Base-by-base conservation (phyloP, 345 rosid genomes). In the Populus simonii region DNA sequence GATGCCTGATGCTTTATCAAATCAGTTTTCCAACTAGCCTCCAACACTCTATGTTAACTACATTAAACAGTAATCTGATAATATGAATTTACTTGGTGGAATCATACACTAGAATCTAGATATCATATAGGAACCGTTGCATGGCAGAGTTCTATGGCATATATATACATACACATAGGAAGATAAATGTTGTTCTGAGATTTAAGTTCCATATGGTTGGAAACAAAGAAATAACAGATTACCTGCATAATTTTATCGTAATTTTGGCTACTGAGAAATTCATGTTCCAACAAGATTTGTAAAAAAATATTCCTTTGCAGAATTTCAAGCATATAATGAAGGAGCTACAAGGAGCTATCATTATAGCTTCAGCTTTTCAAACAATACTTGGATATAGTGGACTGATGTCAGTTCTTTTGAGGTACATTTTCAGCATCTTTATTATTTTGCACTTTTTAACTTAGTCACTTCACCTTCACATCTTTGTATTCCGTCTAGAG, bases 321-420 rank as follows among this genome's bases (percentile, higher is more conserved):
- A 91, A 85, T 80, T 95, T 95, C 87, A 95, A 91, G 90, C 99
- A 93, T 84, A 88, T 92, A 62, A 95, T 95, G 99, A 95, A 90
- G 85, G 91, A 89, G 86, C 88, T 95, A 67, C 99, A 93, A 74
- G 99, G 99, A 74, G 94, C 99, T 70, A 78, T 93, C 55, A 92
- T 95, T 73, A 84, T 93, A 69, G 94, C 90, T 86, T 95, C 99
- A 61, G 90, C 93, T 78, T 95, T 95, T 84, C 99, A 95, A 82
- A 82, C 86, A 51, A 66, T 93, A 17, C 91, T 95, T 74, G 99
- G 99, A 79, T 95, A 93, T 84, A 95, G 96, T 76, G 99, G 99
- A 68, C 83, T 92, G 57, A 90, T 90, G 97, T 88, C 94, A 20
- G 47, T 92, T 51, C 66, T 90, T 77, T 81, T 89, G 85, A 85